These are phyloP conservation scores for Lachnellula occidentalis DNA, from an alignment of 2,329 filamentous ascomycete species.

Conservation along the genomic window DNA sequence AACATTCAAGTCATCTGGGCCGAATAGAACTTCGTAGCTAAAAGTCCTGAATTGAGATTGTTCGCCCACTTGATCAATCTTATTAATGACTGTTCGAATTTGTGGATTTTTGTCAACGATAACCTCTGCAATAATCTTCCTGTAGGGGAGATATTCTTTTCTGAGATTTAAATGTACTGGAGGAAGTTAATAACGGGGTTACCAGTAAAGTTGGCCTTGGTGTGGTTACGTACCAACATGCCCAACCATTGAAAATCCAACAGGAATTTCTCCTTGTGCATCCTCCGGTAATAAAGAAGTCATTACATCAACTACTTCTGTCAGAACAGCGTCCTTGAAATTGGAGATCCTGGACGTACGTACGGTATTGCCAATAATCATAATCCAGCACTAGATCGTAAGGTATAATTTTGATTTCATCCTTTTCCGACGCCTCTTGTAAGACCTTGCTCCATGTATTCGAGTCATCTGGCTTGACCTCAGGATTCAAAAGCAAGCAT, in stretches of 20 bases:
- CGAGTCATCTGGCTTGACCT: constrained; percentile 51
- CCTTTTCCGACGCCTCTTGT: constrained; percentile 59
- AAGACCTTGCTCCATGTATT: constrained; percentile 73
- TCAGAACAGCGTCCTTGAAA: constrained; percentile 6
- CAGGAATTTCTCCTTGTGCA: constrained; percentile 72
- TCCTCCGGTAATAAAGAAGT: constrained; percentile 74
- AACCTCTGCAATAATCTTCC: constrained; percentile 76
- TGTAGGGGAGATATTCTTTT: constrained; percentile 78
- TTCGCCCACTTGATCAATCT: constrained; percentile 79
- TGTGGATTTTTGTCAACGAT: constrained; percentile 82
- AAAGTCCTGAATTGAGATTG: constrained; percentile 89
- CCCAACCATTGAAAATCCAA: constrained; percentile 82
- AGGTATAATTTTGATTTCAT: constrained; percentile 66
- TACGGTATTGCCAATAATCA: constrained; percentile 79
- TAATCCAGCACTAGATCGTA: constrained; percentile 76
- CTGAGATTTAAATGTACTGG: constrained; percentile 85
- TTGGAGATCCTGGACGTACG: constrained; percentile 23
- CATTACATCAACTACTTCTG: constrained; percentile 60
- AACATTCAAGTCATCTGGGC: constrained; percentile 77
- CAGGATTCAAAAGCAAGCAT: constrained; percentile 54
- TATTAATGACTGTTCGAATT: constrained; percentile 91
- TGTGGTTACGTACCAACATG: constrained; percentile 60
- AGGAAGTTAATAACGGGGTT: constrained; percentile 2
- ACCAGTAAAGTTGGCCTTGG: no score
- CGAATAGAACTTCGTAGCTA: constrained; percentile 81